phyloP scores from a whole-genome alignment of 331 rosid species.

The Pyracantha coccinea region DNA sequence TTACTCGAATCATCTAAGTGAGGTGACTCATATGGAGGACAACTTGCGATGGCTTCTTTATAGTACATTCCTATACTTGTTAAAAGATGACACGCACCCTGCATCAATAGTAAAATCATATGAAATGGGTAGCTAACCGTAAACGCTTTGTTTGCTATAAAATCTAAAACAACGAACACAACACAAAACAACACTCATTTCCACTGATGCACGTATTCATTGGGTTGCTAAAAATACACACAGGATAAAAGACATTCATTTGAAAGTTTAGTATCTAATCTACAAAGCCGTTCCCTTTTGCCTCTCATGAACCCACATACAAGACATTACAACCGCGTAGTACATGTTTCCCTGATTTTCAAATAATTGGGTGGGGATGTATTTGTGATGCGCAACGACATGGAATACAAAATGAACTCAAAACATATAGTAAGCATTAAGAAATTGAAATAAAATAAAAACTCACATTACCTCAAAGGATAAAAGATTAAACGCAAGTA shows the following conservation, averaged over 20 bases:
- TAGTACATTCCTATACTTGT: slow-evolving; percentile 63
- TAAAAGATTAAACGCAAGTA: slow-evolving; percentile 83
- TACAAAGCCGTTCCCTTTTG: background rate
- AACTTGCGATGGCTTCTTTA: slow-evolving; percentile 62
- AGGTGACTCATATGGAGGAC: slow-evolving; percentile 53
- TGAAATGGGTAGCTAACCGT: background rate
- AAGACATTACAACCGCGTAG: background rate
- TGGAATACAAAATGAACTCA: background rate
- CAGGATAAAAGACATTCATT: background rate
- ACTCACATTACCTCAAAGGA: slow-evolving; percentile 54
- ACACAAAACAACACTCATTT: background rate
- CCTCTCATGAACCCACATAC: background rate
- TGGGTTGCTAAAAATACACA: background rate
- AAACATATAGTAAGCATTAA: background rate
- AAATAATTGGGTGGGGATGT: background rate
- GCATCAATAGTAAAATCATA: slow-evolving; percentile 26
- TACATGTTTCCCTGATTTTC: background rate
- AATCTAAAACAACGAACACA: background rate
- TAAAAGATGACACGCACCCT: slow-evolving; percentile 86
- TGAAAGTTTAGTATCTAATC: background rate
- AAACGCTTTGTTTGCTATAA: background rate
- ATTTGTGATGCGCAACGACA: background rate
- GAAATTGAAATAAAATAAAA: background rate
- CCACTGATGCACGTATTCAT: background rate
- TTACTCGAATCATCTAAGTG: slow-evolving; percentile 62